Evolutionary conservation across 371 early-diverging fungal species (phyloP).

Genomic region (Apophysomyces variabilis): DNA sequence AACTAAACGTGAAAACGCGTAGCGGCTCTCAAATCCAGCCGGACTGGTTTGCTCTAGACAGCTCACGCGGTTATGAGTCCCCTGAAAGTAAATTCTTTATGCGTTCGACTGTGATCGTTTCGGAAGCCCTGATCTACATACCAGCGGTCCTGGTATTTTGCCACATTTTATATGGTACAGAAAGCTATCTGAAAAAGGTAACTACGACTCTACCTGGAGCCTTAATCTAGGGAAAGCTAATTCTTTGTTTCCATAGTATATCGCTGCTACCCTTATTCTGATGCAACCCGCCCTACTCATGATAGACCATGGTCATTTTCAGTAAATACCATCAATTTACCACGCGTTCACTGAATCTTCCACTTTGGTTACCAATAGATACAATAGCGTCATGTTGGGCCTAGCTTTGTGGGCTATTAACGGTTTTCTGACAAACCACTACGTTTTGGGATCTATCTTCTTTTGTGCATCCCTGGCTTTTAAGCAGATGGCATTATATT

Average conservation of each 20-base stretch:
- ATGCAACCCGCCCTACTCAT: conserved; percentile 86
- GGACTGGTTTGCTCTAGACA: conserved; percentile 82
- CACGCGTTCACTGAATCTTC: neutral
- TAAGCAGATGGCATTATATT: conserved; percentile 97
- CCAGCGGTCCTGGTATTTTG: conserved; percentile 73
- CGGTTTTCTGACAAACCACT: conserved; percentile 62
- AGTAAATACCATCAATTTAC: conserved; percentile 51
- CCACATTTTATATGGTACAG: conserved; percentile 45
- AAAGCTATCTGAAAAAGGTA: conserved; percentile 41
- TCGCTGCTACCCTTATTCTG: conserved; percentile 64
- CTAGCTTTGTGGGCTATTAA: conserved; percentile 78
- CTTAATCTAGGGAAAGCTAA: neutral
- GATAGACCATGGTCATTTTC: conserved; percentile 97
- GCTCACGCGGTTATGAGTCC: conserved; percentile 85
- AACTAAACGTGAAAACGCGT: neutral
- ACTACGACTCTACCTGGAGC: neutral
- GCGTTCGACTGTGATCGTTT: conserved; percentile 81
- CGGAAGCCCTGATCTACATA: conserved; percentile 78
- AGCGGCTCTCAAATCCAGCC: conserved; percentile 81
- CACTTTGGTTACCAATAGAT: conserved; percentile 47
- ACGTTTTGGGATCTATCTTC: conserved; percentile 72
- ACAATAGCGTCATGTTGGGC: conserved; percentile 95
- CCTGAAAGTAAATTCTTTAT: conserved; percentile 81
- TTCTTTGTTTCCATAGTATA: conserved; percentile 34
- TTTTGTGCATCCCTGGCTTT: conserved; percentile 86